These are phyloP conservation scores for Chaetomiaceae sp. DNA, from an alignment of 2,329 filamentous ascomycete species.

Conservation along the genomic window DNA sequence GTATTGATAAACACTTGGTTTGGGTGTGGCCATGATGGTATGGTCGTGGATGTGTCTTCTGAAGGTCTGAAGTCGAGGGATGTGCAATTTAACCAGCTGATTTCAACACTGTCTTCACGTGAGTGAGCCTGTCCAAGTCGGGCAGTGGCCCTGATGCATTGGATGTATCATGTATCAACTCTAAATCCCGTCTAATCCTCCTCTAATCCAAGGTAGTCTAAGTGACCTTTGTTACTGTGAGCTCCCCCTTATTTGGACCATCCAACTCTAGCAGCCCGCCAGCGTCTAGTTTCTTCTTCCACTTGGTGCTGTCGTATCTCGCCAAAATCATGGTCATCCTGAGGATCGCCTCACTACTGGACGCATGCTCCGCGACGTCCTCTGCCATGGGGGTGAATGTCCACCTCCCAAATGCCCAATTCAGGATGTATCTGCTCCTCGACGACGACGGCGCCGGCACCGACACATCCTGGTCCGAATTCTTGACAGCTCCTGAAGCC, in stretches of 20 bases:
- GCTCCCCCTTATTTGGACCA: conserved; percentile 40
- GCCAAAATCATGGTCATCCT: conserved; percentile 74
- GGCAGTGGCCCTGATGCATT: no score
- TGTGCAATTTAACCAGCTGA: no score
- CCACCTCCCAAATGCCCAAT: conserved; percentile 98
- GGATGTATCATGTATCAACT: neutral
- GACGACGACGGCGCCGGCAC: conserved; percentile 28
- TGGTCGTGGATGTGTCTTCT: no score
- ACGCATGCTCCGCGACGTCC: conserved; percentile 45
- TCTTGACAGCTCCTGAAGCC: conserved; percentile 39
- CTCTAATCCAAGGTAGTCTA: no score
- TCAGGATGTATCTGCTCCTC: conserved; percentile 71
- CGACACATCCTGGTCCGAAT: conserved; percentile 47
- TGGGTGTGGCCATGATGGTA: no score
- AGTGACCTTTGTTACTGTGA: conserved; percentile 49
- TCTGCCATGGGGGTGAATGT: conserved; percentile 64
- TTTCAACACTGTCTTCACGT: no score
- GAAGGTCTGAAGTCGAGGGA: no score
- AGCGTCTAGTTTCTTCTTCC: conserved; percentile 66
- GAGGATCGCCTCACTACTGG: conserved; percentile 51
- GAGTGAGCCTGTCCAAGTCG: no score
- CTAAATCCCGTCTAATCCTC: neutral
- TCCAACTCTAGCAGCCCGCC: conserved; percentile 50
- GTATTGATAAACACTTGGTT: no score
- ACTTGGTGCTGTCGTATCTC: conserved; percentile 67